Evolutionary conservation across 2,329 filamentous ascomycete genomes (phyloP), one percentile per base, ranked within the genome.

Genomic region (Neopestalotiopsis clavispora): DNA sequence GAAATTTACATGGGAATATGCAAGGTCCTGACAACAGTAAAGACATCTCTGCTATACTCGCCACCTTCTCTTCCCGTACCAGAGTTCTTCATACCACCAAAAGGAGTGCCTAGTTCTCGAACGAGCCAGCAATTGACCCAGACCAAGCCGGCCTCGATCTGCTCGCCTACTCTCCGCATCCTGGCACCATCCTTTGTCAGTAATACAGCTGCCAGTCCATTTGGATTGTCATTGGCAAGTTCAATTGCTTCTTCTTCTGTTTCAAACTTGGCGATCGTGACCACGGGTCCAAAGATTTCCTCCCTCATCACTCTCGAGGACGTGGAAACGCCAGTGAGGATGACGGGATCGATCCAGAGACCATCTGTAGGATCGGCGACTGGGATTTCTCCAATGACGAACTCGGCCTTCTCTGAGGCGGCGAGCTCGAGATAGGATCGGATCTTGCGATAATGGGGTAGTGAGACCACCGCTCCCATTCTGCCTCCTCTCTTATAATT

Each of bases 271-370:
- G 75, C 77, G n/a, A 84, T 78, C 13, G 75, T 77, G 38, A 82
- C 80, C 12, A 84, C 81, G 2, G 82, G 82, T 1, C 82, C 82
- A 69, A 84, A 84, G 12, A 83, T 75, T 72, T 84, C 82, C 59
- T 83, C 81, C 38, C 71, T 75, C 72, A 79, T 76, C 45, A 82
- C 61, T 28, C 69, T 72, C 52, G 79, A 76, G 20, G 67, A 65
- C 4, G 67, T 65, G 1, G 69, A 52, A 23, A 78, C 75, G 13
- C 71, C 71, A 0, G 75, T 77, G 13, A 79, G 68, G 9, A 78
- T 69, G n/a, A 73, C 74, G 9, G 76, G 76, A 14, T 58, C 56
- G 23, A 79, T 74, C 75, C 75, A 78, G 57, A 77, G 75, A 4
- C 77, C 77, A 14, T 61, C 64, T n/a, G 28, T 10, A 9, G 70